Base-by-base conservation (phyloP, 1,284 basidiomycete species). In the Coniferiporia weirii region DNA sequence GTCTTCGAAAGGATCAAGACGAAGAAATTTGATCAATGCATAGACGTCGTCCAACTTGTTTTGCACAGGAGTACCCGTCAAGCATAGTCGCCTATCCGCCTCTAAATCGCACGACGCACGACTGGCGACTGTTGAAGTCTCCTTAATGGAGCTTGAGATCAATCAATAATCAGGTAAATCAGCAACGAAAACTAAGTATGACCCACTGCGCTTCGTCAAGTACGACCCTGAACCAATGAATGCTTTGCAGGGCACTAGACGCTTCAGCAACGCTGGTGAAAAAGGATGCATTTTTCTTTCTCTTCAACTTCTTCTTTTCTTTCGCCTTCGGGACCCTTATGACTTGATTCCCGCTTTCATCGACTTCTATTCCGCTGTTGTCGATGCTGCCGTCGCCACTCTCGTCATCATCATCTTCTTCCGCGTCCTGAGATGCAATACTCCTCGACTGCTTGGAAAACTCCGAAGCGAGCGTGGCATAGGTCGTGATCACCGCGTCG, bases 11-110 rank as follows among this genome's bases (percentile, higher is more conserved):
- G 97, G 97, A 44, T 87, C 82, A 59, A 99, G 74, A 7, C 95
- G 91, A 51, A 99, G 77, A 75, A 99, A 99, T 72, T 95, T 95
- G 79, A 99, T 87, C 59, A 99, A 79, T 1, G 97, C 95, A 73
- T 89, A 99, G 51, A 99, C 89, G 69, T 99, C 97, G 73, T 99
- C 96, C 59, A 99, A 83, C 70, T 95, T 95, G 79, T 99, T 99
- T 76, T 99, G 97, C 47, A 99, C 93, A 0, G 97, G 97, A 6
- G 97, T 99, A 62, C 97, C 97, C 8, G 96, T 98, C 44, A 99
- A 79, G 69, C 93, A 97, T 48, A 98, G 78, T 19, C 97, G 86
- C 56, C 97, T 87, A 69, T 98, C 92, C 1, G 96, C 94, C 70
- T 91, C 83, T 49, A 99, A 82, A 69, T 97, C 95, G 74, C 97